These are phyloP conservation scores for Bassia scoparia DNA, from an alignment of 148 eudicot genomes.

Conservation along the genomic window DNA sequence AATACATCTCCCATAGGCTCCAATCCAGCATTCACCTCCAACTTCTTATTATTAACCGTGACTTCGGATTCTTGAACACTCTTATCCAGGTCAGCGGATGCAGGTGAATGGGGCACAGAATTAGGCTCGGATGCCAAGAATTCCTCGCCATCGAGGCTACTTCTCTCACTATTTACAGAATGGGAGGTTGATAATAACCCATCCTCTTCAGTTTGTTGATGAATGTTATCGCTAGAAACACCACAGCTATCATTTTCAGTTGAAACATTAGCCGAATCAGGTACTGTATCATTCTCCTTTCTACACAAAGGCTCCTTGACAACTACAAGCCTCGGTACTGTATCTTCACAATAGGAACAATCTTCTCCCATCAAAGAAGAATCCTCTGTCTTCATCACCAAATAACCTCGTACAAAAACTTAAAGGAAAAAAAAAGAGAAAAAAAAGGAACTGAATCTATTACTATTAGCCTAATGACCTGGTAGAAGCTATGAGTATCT, in stretches of 20 bases:
- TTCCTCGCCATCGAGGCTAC: conserved; percentile 28
- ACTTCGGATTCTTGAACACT: conserved; percentile 25
- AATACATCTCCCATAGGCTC: conserved; percentile 30
- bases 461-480: conserved; percentile 34
- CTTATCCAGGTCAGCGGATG: conserved; percentile 23
- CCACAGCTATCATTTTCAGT: conserved; percentile 27
- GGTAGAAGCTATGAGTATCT: conserved; percentile 24
- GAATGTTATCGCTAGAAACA: conserved; percentile 25
- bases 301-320: conserved; percentile 20
- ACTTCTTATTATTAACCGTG: conserved; percentile 24
- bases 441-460: conserved; percentile 12
- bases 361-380: conserved; percentile 29
- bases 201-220: conserved; percentile 29
- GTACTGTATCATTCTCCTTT: conserved; percentile 27
- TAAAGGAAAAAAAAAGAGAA: not conserved
- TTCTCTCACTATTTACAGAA: conserved; percentile 23
- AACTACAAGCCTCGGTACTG: conserved; percentile 17
- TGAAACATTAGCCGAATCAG: conserved; percentile 4
- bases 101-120: conserved; percentile 18
- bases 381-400: conserved; percentile 33
- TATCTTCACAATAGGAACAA: conserved; percentile 27
- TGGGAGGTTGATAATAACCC: conserved; percentile 25
- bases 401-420: conserved; percentile 23
- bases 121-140: conserved; percentile 22
- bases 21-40: conserved; percentile 21